phyloP scores from a whole-genome alignment of 2,329 filamentous ascomycete genomes.

The Mollisiaceae sp. region DNA sequence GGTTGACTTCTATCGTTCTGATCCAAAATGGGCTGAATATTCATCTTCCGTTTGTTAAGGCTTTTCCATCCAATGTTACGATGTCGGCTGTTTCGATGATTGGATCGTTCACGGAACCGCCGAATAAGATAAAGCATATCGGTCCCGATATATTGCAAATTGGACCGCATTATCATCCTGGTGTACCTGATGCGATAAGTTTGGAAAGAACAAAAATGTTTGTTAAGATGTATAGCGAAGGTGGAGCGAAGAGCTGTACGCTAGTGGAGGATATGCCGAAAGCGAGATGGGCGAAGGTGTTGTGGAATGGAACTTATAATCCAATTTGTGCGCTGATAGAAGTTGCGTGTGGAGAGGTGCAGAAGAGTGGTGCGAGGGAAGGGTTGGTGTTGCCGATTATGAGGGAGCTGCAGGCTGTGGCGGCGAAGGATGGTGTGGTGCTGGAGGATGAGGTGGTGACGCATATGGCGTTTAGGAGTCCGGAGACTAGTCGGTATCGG shows the following conservation, averaged over 20 bases:
- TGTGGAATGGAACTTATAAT: constrained; percentile 36
- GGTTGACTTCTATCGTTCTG: constrained; percentile 30
- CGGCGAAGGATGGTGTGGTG: constrained; percentile 32
- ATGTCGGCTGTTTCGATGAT: constrained; percentile 35
- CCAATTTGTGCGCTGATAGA: constrained; percentile 31
- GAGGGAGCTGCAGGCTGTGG: constrained; percentile 36
- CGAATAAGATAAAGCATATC: constrained; percentile 28
- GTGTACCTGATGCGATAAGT: constrained; percentile 26
- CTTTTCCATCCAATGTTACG: constrained; percentile 31
- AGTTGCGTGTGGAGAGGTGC: constrained; percentile 32
- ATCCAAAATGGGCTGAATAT: constrained; percentile 37
- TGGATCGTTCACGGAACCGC: constrained; percentile 24
- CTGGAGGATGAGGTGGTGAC: constrained; percentile 29
- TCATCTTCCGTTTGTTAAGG: constrained; percentile 28
- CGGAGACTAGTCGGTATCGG: constrained; percentile 22
- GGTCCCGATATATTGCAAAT: constrained; percentile 29
- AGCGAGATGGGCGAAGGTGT: constrained; percentile 31
- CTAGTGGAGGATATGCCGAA: constrained; percentile 31
- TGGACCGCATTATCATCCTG: constrained; percentile 31
- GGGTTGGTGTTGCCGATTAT: constrained; percentile 36
- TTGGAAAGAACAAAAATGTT: constrained; percentile 27
- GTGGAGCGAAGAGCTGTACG: constrained; percentile 26
- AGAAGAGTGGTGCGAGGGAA: constrained; percentile 33
- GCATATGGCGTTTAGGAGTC: constrained; percentile 23
- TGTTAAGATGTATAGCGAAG: constrained; percentile 30